Evolutionary conservation across 306 rosid species (phyloP).

Genomic region (barrel medic (Medicago truncatula)): DNA sequence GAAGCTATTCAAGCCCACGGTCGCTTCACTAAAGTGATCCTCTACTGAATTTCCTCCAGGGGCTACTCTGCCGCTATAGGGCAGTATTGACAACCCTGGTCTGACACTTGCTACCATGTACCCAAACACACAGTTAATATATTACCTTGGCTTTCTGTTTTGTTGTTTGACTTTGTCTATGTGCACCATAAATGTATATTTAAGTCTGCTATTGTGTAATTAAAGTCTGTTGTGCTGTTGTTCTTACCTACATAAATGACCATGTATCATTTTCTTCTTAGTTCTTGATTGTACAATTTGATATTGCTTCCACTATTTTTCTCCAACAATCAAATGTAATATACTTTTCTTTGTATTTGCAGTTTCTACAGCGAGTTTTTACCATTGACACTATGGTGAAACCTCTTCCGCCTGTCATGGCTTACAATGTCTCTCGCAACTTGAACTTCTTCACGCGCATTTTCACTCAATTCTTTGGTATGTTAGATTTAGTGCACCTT

Average conservation of each 20-base stretch:
- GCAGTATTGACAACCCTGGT: not conserved
- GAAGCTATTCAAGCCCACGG: not conserved
- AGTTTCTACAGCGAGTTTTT: constrained; percentile 93
- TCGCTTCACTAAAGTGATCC: not conserved
- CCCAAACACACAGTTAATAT: not conserved
- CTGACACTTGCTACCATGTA: not conserved
- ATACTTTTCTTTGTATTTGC: constrained; percentile 42
- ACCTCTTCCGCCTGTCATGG: constrained; percentile 91
- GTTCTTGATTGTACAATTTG: not conserved
- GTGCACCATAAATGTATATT: not conserved
- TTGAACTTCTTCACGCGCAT: constrained; percentile 95
- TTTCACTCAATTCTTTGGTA: constrained; percentile 96
- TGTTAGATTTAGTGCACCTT: constrained; percentile 42
- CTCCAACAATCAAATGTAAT: constrained; percentile 20
- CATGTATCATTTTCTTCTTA: constrained; percentile 12
- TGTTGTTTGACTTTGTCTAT: constrained; percentile 18
- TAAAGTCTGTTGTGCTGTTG: not conserved
- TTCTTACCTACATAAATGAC: not conserved
- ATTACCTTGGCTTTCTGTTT: not conserved
- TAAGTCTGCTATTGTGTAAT: not conserved
- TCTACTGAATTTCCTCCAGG: not conserved
- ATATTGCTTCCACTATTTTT: constrained; percentile 8
- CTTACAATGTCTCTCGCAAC: constrained; percentile 86
- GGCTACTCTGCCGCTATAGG: not conserved
- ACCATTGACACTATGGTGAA: constrained; percentile 91